phyloP scores from a whole-genome alignment of 129 eudicot species.

The Chrysanthemum lavandulifolium region DNA sequence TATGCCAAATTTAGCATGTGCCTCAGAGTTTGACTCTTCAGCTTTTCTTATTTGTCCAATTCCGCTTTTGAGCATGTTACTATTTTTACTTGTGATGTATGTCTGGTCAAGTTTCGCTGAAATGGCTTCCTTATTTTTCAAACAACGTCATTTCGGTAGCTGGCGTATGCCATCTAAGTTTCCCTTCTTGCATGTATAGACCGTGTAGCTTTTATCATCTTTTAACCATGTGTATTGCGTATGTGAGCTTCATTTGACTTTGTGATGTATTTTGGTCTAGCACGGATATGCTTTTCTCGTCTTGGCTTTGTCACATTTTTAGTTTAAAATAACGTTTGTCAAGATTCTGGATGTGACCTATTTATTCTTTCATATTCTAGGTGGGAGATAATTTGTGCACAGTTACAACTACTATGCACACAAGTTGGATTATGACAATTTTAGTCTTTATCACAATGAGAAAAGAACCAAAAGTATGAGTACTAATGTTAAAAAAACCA shows the following conservation, averaged over 20 bases:
- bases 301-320: constrained; percentile 1
- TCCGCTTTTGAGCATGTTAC: background rate
- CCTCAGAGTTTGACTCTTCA: constrained; percentile 1
- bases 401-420: too few species aligned
- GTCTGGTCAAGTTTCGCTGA: background rate
- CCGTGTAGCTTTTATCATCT: background rate
- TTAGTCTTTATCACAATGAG: too few species aligned
- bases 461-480: too few species aligned
- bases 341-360: too few species aligned
- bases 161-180: constrained; percentile 4
- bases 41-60: background rate
- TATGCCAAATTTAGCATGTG: constrained; percentile 15
- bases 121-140: background rate
- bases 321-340: too few species aligned
- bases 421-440: too few species aligned
- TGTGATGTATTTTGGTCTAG: background rate
- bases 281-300: background rate
- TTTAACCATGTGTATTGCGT: constrained; percentile 17
- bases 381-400: too few species aligned
- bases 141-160: background rate
- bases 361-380: too few species aligned
- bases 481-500: too few species aligned
- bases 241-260: background rate
- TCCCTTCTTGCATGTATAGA: background rate
- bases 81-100: constrained; percentile 7